Evolutionary conservation across 2,329 filamentous ascomycete genomes (phyloP), one percentile per base, ranked within the genome.

Genomic region (Colletotrichum sansevieriae): DNA sequence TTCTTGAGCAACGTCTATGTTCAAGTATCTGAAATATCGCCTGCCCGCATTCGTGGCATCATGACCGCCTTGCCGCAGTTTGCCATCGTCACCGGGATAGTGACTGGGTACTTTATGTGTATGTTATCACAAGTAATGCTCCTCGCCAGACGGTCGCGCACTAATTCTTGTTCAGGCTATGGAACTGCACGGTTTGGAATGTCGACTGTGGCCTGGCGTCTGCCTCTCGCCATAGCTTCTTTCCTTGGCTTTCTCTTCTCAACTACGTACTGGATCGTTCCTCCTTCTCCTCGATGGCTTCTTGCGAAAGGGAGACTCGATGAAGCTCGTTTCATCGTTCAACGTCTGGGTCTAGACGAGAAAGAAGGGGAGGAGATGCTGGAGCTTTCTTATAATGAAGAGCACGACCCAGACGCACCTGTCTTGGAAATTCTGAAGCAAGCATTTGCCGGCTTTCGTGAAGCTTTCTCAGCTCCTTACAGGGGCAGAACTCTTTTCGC

Each of bases 11-110:
- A 82, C 2, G 82, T 87, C 4, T 80, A 76, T 54, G 82, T 83
- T 4, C 85, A 90, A 71, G 84, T 90, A 8, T 87, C 86, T 20
- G 88, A 91, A 73, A 88, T 90, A 43, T 84, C 87, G 0, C 88
- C 88, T 0, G 79, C 83, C 0, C 78, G 79, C 1, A 75, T 81
- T 13, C 80, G 88, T 25, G 88, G 87, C 2, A 77, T 82, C 3
- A 77, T 90, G 65, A 83, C 85, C 0, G 84, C 87, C 0, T 74
- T 84, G 0, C 84, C 86, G 1, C 87, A 90, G 71, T 78, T 89
- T n/a, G 70, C 84, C 2, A 85, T 84, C 39, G 83, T 83, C 0
- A 61, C 82, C 2, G 88, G 87, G 0, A 73, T 90, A 0, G 83
- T 85, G 2, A 70, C 80, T 0, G 89, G 88, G 0, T 91, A 86